Evolutionary conservation across 441 rosid species (phyloP).

Genomic region (Mallotus japonicus): DNA sequence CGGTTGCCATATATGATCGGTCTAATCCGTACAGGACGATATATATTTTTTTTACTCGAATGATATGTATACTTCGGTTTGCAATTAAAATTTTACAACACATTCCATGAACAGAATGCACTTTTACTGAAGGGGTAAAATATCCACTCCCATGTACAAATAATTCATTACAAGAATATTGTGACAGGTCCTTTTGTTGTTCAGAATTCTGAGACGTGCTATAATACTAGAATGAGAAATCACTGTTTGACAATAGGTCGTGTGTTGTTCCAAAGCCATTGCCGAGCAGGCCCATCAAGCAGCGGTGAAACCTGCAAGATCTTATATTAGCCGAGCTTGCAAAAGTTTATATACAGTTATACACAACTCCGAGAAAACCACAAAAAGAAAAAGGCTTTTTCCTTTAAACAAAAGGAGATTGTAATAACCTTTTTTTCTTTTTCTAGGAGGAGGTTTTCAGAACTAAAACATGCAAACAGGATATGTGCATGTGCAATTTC

Average conservation of each 20-base stretch:
- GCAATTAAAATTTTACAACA: too few relatives aligned
- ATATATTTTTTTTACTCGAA: too few relatives aligned
- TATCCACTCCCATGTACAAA: not conserved
- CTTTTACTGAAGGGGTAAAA: not conserved
- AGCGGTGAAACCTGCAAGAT: conserved; percentile 72
- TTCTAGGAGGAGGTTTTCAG: too few relatives aligned
- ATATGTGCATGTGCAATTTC: not conserved
- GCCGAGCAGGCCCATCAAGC: conserved; percentile 62
- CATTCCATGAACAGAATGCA: not conserved
- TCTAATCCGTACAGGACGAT: too few relatives aligned
- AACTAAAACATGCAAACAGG: too few relatives aligned
- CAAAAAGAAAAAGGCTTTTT: too few relatives aligned
- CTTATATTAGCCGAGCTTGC: not conserved
- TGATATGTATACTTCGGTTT: too few relatives aligned
- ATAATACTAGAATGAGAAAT: conserved; percentile 3
- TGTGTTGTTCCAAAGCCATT: conserved; percentile 92
- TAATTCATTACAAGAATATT: not conserved
- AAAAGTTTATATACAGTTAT: not conserved
- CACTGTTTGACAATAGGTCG: conserved; percentile 47
- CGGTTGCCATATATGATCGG: too few relatives aligned
- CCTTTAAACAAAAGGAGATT: too few relatives aligned
- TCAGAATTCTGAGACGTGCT: not conserved
- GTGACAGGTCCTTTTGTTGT: not conserved
- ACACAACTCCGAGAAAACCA: not conserved
- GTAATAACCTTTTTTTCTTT: too few relatives aligned